Percentiles rank a stretch among this genome's conserved stretches.
Conservation (phyloP, 352 stramenopile species). For the Pythium aquatile region DNA sequence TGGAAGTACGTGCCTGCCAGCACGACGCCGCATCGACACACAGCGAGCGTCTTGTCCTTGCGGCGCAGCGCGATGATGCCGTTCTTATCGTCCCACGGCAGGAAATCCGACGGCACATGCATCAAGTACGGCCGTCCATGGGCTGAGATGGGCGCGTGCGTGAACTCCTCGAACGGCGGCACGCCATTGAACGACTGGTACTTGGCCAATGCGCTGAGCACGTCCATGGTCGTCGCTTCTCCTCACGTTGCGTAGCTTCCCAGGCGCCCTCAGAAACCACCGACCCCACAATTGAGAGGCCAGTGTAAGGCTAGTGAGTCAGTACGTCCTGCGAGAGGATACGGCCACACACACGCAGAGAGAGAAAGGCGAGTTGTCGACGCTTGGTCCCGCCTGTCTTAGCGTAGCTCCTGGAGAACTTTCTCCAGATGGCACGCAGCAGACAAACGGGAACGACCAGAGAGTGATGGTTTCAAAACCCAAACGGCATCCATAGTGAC, state of each 20-base stretch:
- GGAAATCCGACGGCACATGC: conserved; percentile 57
- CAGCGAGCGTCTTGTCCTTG: conserved; percentile 58
- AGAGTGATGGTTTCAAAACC: conserved; percentile 17
- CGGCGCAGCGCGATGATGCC: conserved; percentile 73
- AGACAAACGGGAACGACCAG: conserved; percentile 1
- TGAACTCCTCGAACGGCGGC: conserved; percentile 58
- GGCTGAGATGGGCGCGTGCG: conserved; percentile 50
- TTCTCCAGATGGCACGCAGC: neutral
- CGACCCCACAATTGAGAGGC: neutral
- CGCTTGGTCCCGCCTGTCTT: neutral
- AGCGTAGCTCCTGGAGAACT: conserved; percentile 2
- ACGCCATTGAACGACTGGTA: conserved; percentile 46
- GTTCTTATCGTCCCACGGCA: conserved; percentile 64
- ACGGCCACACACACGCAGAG: neutral
- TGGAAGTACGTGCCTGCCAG: conserved; percentile 77
- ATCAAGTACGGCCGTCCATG: conserved; percentile 52
- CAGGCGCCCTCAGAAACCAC: neutral
- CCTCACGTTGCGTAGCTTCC: conserved; percentile 2
- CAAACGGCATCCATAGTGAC: conserved; percentile 6
- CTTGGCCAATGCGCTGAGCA: conserved; percentile 65
- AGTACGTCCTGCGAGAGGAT: neutral
- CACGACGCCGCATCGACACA: conserved; percentile 81
- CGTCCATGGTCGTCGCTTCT: conserved; percentile 49
- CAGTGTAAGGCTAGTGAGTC: neutral
- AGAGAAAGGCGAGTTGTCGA: neutral